Base-by-base conservation (phyloP, 805 yeast genomes). In the Cyberlindnera saturnus region DNA sequence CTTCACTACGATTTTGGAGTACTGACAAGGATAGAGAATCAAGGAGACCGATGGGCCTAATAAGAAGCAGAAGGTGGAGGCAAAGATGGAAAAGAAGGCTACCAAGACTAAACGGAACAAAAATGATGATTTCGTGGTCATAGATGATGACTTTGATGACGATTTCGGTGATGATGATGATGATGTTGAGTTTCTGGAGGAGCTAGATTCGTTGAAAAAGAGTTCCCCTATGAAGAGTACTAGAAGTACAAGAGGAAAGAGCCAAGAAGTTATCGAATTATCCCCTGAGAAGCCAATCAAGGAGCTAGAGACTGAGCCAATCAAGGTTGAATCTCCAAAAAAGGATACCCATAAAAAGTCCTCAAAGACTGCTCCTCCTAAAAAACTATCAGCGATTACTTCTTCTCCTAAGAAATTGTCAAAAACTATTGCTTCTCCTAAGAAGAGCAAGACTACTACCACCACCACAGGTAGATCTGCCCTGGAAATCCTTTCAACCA, bases 401-500 rank as follows among this genome's bases (percentile, higher is more conserved):
- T 31, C 40, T 19, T 28, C 40, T 34, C 40, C 49, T 18, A 36
- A 19, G 32, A 39, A 45, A 35, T 7, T 13, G 13, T 18, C 36
- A n/a, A 36, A 39, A n/a, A 17, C 16, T 14, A 41, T 26, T 14
- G 33, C 37, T 14, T 20, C 44, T 16, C 42, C 48, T 39, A 47
- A 47, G 36, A 40, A 29, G 38, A 37, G 41, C n/a, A 18, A 38
- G n/a, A n/a, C 9, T 4, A 20, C 11, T 5, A 29, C 17, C 33
- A 28, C 23, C 6, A 32, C 34, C 15, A 32, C 49, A 5, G 67
- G 62, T 3, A 41, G 53, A 2, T 57, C 74, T 11, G 86, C 83
- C 0, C 73, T 69, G 23, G 81, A 78, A 3, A 63, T 86, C 3
- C 65, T 89, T 26, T 69, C 74, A 6, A 66, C 70, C 7, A 84